A percentile compares a stretch with the other conserved stretches of the same genome.
Conservation (phyloP, 2,329 filamentous ascomycete genomes). For the Rutstroemia sp. region DNA sequence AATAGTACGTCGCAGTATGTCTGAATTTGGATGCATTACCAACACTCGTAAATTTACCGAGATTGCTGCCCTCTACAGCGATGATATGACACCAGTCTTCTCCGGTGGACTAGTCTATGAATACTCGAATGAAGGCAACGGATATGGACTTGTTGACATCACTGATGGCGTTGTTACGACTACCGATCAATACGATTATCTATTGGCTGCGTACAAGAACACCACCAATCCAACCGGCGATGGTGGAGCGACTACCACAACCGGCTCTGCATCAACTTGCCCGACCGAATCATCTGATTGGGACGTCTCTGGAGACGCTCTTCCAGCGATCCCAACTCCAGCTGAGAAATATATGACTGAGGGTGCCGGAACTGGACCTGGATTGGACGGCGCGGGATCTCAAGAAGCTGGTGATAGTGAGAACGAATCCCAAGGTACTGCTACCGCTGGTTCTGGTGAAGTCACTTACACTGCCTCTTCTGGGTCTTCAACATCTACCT, state of each 20-base stretch:
- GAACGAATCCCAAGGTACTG: conserved; percentile 20
- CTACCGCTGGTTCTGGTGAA: conserved; percentile 19
- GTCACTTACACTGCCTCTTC: conserved; percentile 14
- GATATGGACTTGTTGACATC: conserved; percentile 51
- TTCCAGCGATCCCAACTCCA: conserved; percentile 42
- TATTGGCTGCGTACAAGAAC: conserved; percentile 38
- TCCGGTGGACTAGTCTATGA: conserved; percentile 96
- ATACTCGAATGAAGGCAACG: conserved; percentile 73
- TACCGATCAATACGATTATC: conserved; percentile 39
- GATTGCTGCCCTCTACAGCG: conserved; percentile 69
- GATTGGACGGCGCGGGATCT: conserved; percentile 28
- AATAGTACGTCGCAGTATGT: conserved; percentile 40
- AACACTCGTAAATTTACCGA: conserved; percentile 78
- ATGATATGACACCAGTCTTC: conserved; percentile 80
- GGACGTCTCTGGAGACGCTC: conserved; percentile 37
- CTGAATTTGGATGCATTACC: conserved; percentile 84
- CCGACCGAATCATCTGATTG: conserved; percentile 38
- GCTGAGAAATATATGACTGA: conserved; percentile 36
- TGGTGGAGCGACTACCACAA: conserved; percentile 39
- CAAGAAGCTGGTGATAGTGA: conserved; percentile 27
- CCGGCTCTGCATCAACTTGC: conserved; percentile 34
- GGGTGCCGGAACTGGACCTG: conserved; percentile 42
- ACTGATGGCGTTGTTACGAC: conserved; percentile 33
- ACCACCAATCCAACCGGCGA: conserved; percentile 41
- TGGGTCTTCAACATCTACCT: background rate